Evolutionary conservation across 2,329 filamentous ascomycete species (phyloP).

Genomic region (Fonsecaea multimorphosa): DNA sequence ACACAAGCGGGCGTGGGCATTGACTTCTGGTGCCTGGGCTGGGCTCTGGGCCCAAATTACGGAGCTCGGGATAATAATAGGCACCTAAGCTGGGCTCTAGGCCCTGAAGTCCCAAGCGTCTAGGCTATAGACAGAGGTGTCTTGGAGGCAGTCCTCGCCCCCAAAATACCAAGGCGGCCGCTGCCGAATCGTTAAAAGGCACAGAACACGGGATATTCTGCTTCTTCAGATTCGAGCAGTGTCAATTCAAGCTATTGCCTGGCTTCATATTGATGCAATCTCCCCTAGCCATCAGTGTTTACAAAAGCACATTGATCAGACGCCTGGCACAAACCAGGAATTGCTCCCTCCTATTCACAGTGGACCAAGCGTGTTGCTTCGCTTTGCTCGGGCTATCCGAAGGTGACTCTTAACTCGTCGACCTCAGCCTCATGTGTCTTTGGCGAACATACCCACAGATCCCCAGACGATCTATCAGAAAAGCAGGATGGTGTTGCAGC

Average conservation of each 20-base stretch:
- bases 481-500: background rate
- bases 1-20: background rate
- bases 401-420: background rate
- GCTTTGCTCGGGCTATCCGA: background rate
- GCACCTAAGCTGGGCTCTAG: background rate
- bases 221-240: too few relatives aligned
- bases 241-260: background rate
- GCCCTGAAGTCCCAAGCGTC: background rate
- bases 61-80: background rate
- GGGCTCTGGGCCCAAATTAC: background rate
- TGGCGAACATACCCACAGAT: background rate
- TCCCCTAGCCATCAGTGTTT: background rate
- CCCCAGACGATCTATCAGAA: background rate
- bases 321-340: background rate
- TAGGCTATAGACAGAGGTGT: background rate
- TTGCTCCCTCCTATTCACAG: background rate
- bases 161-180: conserved; percentile 11
- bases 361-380: background rate
- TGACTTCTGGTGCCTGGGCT: background rate
- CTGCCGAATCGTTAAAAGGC: background rate
- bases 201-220: too few relatives aligned
- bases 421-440: background rate
- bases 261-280: background rate
- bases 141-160: background rate
- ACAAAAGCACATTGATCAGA: background rate